Evolutionary conservation across 805 yeast species (phyloP).

Genomic region (Cyberlindnera maritima): DNA sequence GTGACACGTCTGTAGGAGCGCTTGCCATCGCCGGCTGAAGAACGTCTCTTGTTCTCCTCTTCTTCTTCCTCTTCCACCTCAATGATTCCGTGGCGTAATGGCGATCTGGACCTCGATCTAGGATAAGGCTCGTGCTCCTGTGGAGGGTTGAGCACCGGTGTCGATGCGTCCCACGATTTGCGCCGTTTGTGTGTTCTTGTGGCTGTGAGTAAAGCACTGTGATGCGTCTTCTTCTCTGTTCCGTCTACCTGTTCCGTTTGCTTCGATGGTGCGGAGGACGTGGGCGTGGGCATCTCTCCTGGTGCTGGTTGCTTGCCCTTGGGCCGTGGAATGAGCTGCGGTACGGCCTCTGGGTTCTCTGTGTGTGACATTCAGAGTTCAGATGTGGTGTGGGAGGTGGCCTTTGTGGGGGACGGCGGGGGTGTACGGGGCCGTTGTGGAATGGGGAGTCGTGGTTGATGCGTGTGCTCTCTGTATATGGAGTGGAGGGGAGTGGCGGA

Average conservation of each 20-base stretch:
- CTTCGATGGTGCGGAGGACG: too few relatives aligned
- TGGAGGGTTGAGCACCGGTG: conserved; percentile 1
- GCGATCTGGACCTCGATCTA: conserved; percentile 4
- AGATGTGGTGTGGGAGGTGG: background rate
- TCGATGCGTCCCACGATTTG: conserved; percentile 12
- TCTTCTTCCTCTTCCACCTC: background rate
- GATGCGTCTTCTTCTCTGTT: background rate
- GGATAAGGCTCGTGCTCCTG: background rate
- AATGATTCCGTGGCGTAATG: background rate
- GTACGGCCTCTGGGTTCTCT: background rate
- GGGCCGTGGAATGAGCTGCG: background rate
- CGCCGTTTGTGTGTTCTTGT: conserved; percentile 15
- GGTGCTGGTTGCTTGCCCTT: background rate
- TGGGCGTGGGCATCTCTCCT: background rate
- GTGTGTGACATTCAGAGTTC: background rate
- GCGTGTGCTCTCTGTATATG: too few relatives aligned
- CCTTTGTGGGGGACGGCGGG: background rate
- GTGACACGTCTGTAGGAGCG: background rate
- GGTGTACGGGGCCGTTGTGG: too few relatives aligned
- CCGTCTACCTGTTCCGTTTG: too few relatives aligned
- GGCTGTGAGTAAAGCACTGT: background rate
- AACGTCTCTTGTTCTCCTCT: background rate
- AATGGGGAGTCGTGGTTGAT: too few relatives aligned
- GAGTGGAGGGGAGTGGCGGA: too few relatives aligned
- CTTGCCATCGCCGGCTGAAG: too few relatives aligned